Evolutionary conservation across 148 eudicot species (phyloP).

Genomic region (Gaultheria prostrata): DNA sequence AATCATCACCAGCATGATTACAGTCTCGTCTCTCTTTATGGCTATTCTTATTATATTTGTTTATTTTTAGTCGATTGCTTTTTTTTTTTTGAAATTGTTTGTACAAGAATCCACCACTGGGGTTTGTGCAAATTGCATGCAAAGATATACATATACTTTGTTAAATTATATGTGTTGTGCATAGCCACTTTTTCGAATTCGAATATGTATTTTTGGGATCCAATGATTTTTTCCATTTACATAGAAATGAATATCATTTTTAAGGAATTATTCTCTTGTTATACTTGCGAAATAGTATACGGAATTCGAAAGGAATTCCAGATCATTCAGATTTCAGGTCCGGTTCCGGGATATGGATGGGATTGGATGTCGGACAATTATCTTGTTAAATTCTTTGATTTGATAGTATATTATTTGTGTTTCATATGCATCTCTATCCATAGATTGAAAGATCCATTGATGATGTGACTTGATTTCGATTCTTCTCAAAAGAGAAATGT

Average conservation of each 20-base stretch:
- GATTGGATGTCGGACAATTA: not conserved
- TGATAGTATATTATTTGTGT: not conserved
- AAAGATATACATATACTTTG: conserved; percentile 21
- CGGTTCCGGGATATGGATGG: too few species aligned
- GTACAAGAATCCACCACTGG: conserved; percentile 17
- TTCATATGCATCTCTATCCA: not conserved
- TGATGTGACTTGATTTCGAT: conserved; percentile 3
- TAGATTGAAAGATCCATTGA: conserved; percentile 1
- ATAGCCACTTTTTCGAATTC: conserved; percentile 19
- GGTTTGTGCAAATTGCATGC: conserved; percentile 39
- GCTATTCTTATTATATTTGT: conserved; percentile 24
- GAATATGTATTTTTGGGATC: conserved; percentile 28
- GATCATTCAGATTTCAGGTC: too few species aligned
- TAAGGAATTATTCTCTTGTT: conserved; percentile 13
- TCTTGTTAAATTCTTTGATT: not conserved
- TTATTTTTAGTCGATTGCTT: conserved; percentile 20
- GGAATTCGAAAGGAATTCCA: too few species aligned
- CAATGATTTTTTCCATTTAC: conserved; percentile 16
- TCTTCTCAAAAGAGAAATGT: not conserved
- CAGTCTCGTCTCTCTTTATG: conserved; percentile 39
- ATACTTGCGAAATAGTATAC: not conserved
- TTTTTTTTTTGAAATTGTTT: conserved; percentile 14
- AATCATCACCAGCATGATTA: conserved; percentile 55
- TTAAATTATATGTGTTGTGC: conserved; percentile 25
- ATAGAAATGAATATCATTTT: conserved; percentile 25